Percentiles rank a stretch among this genome's conserved stretches.
These are phyloP conservation scores for Rubroboletus pulcherrimus DNA, from an alignment of 768 basidiomycete species.

Conservation along the genomic window DNA sequence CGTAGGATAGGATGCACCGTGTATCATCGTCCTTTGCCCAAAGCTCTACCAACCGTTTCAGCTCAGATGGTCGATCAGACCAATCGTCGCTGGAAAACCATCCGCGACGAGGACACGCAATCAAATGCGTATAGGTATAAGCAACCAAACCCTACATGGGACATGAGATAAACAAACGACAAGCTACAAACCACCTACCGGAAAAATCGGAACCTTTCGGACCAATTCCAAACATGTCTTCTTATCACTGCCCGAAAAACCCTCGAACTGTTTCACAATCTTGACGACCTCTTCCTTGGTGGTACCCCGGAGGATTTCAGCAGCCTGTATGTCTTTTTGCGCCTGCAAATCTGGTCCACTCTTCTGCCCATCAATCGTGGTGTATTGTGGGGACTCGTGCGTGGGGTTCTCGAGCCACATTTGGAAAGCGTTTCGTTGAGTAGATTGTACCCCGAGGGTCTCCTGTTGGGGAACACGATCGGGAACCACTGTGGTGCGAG, in stretches of 20 bases:
- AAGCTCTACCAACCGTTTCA: conserved; percentile 7
- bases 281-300: conserved; percentile 12
- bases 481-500: neutral
- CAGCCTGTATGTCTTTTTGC: neutral
- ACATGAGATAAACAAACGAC: conserved; percentile 5
- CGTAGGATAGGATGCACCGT: conserved; percentile 13
- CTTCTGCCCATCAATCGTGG: conserved; percentile 17
- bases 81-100: conserved; percentile 10
- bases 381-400: conserved; percentile 8
- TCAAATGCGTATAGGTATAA: conserved; percentile 27
- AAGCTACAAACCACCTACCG: conserved; percentile 13
- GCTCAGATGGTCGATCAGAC: conserved; percentile 1
- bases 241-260: conserved; percentile 1
- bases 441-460: neutral
- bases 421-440: conserved; percentile 13
- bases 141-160: conserved; percentile 24
- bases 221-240: conserved; percentile 15
- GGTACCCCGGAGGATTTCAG: conserved; percentile 11
- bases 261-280: conserved; percentile 20
- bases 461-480: neutral
- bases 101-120: conserved; percentile 12
- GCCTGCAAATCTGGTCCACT: neutral
- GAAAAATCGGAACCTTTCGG: conserved; percentile 19
- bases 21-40: conserved; percentile 6
- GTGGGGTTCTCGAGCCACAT: conserved; percentile 7